phyloP scores from a whole-genome alignment of 768 basidiomycete species.

The Dacryopinax primogenitus region DNA sequence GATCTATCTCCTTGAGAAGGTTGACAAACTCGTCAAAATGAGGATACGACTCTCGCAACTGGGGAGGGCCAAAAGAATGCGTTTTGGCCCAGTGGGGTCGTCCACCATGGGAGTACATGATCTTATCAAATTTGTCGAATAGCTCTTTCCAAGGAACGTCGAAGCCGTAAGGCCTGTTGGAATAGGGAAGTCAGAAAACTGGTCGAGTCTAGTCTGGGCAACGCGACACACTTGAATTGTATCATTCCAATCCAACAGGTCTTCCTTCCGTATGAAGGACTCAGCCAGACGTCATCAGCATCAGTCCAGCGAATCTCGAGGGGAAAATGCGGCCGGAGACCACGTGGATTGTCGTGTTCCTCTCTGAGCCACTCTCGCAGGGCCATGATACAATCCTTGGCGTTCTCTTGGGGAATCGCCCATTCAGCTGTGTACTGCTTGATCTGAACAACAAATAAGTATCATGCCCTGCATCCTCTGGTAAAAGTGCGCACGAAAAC shows the following conservation, averaged over 20 bases:
- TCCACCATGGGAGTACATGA: slow-evolving; percentile 56
- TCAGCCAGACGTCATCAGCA: slow-evolving; percentile 86
- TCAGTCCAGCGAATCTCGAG: slow-evolving; percentile 85
- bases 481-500: slow-evolving; percentile 51
- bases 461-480: neutral
- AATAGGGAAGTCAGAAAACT: neutral
- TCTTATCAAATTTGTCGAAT: slow-evolving; percentile 62
- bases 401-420: slow-evolving; percentile 65
- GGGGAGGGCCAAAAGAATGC: slow-evolving; percentile 53
- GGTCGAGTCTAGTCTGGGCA: neutral
- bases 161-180: slow-evolving; percentile 64
- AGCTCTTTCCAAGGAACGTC: slow-evolving; percentile 67
- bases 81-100: slow-evolving; percentile 96
- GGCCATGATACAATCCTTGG: slow-evolving; percentile 55
- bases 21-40: slow-evolving; percentile 62
- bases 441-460: slow-evolving; percentile 37
- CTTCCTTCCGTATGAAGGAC: slow-evolving; percentile 63
- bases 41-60: slow-evolving; percentile 60
- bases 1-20: slow-evolving; percentile 58
- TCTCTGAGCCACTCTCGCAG: slow-evolving; percentile 56
- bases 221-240: slow-evolving; percentile 70
- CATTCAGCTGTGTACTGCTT: slow-evolving; percentile 92
- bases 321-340: slow-evolving; percentile 79
- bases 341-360: slow-evolving; percentile 53
- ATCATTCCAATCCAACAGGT: slow-evolving; percentile 93